These are phyloP conservation scores for Hymenoscyphus linearis DNA, from an alignment of 2,329 filamentous ascomycete genomes.

Conservation along the genomic window DNA sequence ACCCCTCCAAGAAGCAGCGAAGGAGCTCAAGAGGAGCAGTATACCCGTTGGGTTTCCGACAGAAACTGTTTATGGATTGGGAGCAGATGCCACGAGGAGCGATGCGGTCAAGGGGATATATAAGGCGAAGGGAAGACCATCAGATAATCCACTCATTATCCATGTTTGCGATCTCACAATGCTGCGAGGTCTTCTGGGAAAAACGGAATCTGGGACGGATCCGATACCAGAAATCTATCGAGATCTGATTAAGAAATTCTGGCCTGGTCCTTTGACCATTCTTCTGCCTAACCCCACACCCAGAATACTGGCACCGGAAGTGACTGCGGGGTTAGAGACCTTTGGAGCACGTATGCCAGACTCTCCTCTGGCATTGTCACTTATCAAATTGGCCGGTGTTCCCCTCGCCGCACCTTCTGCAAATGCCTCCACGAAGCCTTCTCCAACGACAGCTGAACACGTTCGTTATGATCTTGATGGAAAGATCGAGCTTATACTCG, in stretches of 20 bases:
- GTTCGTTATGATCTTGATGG: slow-evolving; percentile 80
- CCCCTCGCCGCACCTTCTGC: slow-evolving; percentile 90
- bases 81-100: slow-evolving; percentile 88
- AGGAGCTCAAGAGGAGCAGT: slow-evolving; percentile 20
- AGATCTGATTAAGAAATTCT: slow-evolving; percentile 75
- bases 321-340: slow-evolving; percentile 77
- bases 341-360: slow-evolving; percentile 90
- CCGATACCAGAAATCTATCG: slow-evolving; percentile 49
- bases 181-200: slow-evolving; percentile 23
- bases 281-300: slow-evolving; percentile 70
- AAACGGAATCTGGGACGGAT: slow-evolving; percentile 26
- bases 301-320: slow-evolving; percentile 77
- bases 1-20: slow-evolving; percentile 26
- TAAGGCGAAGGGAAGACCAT: slow-evolving; percentile 79
- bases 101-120: slow-evolving; percentile 87
- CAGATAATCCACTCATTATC: slow-evolving; percentile 92
- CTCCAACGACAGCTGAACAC: slow-evolving; percentile 84
- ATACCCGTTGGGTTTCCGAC: slow-evolving; percentile 90
- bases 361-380: slow-evolving; percentile 74
- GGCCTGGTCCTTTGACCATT: slow-evolving; percentile 92
- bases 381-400: slow-evolving; percentile 73
- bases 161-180: slow-evolving; percentile 70
- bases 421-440: slow-evolving; percentile 90
- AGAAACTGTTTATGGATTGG: slow-evolving; percentile 94
- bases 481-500: slow-evolving; percentile 78